These are phyloP conservation scores for Populus euphratica DNA, from an alignment of 345 rosid genomes.

Conservation along the genomic window DNA sequence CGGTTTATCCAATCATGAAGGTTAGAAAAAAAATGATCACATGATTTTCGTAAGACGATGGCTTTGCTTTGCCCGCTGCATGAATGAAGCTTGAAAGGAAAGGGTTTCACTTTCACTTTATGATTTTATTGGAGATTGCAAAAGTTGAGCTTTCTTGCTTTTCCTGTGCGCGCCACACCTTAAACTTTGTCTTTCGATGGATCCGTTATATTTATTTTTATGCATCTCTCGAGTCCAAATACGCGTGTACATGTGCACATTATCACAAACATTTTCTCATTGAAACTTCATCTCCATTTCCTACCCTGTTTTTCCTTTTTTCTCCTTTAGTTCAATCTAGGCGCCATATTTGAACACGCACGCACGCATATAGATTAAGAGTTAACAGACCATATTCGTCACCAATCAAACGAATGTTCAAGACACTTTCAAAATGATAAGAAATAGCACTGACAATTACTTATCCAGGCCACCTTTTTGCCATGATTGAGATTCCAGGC, in stretches of 20 bases:
- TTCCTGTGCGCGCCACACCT: neutral
- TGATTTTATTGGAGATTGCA: neutral
- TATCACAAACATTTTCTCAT: neutral
- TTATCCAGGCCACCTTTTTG: neutral
- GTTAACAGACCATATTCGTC: neutral
- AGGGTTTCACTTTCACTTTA: slow-evolving; percentile 22
- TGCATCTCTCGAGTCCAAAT: neutral
- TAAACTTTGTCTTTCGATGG: neutral
- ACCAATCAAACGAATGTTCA: neutral
- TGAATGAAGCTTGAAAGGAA: neutral
- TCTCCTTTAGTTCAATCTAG: neutral
- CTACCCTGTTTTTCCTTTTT: neutral
- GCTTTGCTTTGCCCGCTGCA: neutral
- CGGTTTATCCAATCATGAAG: neutral
- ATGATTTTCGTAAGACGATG: slow-evolving; percentile 44
- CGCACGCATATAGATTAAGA: neutral
- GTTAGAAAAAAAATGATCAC: slow-evolving; percentile 4
- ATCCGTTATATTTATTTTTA: neutral
- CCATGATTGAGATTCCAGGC: neutral
- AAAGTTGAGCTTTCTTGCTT: slow-evolving; percentile 21
- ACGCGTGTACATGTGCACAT: neutral
- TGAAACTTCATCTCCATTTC: neutral
- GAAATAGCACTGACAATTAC: neutral
- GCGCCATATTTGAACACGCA: neutral
- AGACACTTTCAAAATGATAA: neutral